Evolutionary conservation across 805 yeast species (phyloP), one percentile per base, ranked within the genome.

Genomic region (Wickerhamomyces hampshirensis): DNA sequence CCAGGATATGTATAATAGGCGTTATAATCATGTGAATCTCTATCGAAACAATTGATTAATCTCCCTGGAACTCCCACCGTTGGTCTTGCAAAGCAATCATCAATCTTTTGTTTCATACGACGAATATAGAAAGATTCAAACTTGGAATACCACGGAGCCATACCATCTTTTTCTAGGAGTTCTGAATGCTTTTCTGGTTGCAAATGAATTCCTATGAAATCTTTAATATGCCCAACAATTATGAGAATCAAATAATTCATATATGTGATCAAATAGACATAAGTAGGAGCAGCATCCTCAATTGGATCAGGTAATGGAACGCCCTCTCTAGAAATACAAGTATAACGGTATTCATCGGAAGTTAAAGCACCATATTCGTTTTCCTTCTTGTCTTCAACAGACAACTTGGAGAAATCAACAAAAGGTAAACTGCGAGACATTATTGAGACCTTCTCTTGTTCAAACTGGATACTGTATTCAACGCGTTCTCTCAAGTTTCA

Each of bases 11-110:
- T 70, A 56, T 82, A 86, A 37, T 75, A 69, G 27, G 69, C 68
- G 55, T 78, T 77, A 51, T 75, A 73, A 47, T 82, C 81, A 31
- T 71, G 69, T n/a, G 88, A 71, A 23, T 68, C 63, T 50, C 98
- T 77, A 51, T 87, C 89, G 51, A 82, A 80, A 51, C 95, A 81
- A 39, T 79, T 75, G 50, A 91, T 79, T 53, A 69, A 81, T 59
- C 99, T 77, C 18, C 99, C 99, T 1, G 99, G 98, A 15, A 91
- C 98, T 34, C 97, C 98, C 41, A 84, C 83, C n/a, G 94, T 86
- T 29, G 96, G 96, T 58, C 96, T 78, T 2, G 94, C 86, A 60
- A 93, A 93, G 61, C 96, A 87, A 63, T 91, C 98, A 58, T 85
- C 95, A 40, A 93, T 75, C 62, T 96, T 83, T 49, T 73, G 75